Base-by-base conservation (phyloP, 164 flowering plant species). In the Buxus sempervirens region DNA sequence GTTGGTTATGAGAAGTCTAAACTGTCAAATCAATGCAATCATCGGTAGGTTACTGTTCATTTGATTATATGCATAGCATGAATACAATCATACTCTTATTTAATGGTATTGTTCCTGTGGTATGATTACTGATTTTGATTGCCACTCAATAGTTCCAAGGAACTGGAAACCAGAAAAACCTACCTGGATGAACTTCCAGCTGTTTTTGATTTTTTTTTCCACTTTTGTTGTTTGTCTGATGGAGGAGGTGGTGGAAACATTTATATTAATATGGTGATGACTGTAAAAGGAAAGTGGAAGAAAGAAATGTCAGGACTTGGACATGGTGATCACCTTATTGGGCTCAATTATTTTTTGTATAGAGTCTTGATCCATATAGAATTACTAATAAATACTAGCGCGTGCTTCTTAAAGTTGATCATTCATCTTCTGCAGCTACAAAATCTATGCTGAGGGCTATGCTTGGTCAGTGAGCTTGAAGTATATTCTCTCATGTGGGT, bases 381-480 rank as follows among this genome's bases (percentile, higher is more conserved):
- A 58, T 58, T 58, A 15, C 2, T 14, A 22, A 15, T 58, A 15
- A 3, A 32, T 7, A 32, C 38, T 58, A 15, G 16, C 1, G 20
- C 38, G 21, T 16, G 23, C 22, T 32, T 48, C 25, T 57, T 65
- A 57, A 22, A 49, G 26, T 25, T 58, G 62, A 62, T 64, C 38
- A 10, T 59, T 15, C 41, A 9, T 22, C 53, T 22, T 38, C 38
- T 75, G 75, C 81, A 93, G 98, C 76, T 93, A 93, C 70, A 93
- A 89, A 74, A 90, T 93, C 19, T 93, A 90, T 67, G 94, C 96
- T 0, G 97, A 93, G 72, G 98, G 98, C 20, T 89, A 64, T 76
- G 98, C 98, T 51, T 90, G 98, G 96, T 90, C 98, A 7, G 98
- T 93, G 76, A 90, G 97, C 76, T 72, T 90, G 79, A 93, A 93